Percentiles rank a stretch among this genome's conserved stretches.
These are phyloP conservation scores for Teratosphaeria gauchensis DNA, from an alignment of 2,329 filamentous ascomycete species.

Conservation along the genomic window DNA sequence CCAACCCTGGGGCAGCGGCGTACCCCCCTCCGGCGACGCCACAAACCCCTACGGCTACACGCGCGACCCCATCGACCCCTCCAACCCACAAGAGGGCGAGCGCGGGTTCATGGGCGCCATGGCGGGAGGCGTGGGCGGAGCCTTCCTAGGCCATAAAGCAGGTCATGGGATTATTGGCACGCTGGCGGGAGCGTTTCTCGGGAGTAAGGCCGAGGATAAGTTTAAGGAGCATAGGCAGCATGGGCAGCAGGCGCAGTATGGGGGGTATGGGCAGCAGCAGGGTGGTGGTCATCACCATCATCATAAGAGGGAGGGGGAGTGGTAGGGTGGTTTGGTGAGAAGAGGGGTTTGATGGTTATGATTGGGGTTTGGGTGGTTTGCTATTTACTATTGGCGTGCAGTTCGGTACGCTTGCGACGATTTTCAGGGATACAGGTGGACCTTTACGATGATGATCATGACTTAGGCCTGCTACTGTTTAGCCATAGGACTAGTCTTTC, in stretches of 20 bases:
- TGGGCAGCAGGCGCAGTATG: slow-evolving; percentile 6
- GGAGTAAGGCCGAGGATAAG: slow-evolving; percentile 46
- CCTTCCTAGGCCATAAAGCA: slow-evolving; percentile 46
- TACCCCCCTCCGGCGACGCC: slow-evolving; percentile 27
- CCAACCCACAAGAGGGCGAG: slow-evolving; percentile 42
- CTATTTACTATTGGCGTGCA: background rate
- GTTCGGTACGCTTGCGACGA: background rate
- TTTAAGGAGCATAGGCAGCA: slow-evolving; percentile 35
- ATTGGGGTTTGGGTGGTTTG: background rate
- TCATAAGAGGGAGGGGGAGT: slow-evolving; percentile 6
- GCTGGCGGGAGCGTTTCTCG: slow-evolving; percentile 47
- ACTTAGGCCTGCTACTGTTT: background rate
- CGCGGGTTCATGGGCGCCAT: slow-evolving; percentile 49
- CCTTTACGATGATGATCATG: background rate
- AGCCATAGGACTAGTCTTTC: background rate
- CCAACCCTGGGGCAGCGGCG: slow-evolving; percentile 13
- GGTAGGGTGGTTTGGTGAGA: background rate
- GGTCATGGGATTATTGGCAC: slow-evolving; percentile 47
- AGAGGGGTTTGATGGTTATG: background rate
- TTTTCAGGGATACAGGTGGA: background rate
- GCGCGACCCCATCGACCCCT: slow-evolving; percentile 28
- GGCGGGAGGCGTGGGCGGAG: slow-evolving; percentile 48
- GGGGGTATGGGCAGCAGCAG: background rate
- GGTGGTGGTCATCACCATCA: slow-evolving; percentile 7
- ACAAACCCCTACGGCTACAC: slow-evolving; percentile 29